These are phyloP conservation scores for Pichia exigua DNA, from an alignment of 805 yeast species.

Conservation along the genomic window DNA sequence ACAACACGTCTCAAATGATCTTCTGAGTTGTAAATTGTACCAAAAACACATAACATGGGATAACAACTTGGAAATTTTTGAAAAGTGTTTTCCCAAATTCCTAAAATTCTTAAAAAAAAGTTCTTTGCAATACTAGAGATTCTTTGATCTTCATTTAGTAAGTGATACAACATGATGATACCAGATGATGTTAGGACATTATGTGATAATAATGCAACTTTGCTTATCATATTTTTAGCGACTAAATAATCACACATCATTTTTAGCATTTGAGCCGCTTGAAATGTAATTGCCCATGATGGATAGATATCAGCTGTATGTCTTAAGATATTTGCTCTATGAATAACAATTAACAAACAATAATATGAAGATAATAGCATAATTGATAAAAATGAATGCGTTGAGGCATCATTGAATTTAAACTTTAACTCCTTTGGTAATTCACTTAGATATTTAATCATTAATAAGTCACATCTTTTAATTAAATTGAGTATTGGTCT, in stretches of 20 bases:
- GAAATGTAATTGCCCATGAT: conserved; percentile 75
- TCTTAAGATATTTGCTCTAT: conserved; percentile 56
- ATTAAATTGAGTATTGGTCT: conserved; percentile 32
- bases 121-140: conserved; percentile 20
- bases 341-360: conserved; percentile 61
- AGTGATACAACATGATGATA: conserved; percentile 64
- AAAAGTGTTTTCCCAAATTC: conserved; percentile 33
- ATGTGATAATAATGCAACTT: conserved; percentile 32
- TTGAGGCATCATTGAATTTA: conserved; percentile 44
- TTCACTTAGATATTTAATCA: conserved; percentile 69
- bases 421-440: conserved; percentile 58
- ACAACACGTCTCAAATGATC: conserved; percentile 15
- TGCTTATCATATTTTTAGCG: conserved; percentile 42
- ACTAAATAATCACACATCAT: conserved; percentile 50
- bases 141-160: conserved; percentile 25
- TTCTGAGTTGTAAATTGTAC: conserved; percentile 31
- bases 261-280: conserved; percentile 70
- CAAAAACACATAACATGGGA: conserved; percentile 46
- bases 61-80: conserved; percentile 48
- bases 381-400: conserved; percentile 51
- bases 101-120: conserved; percentile 17
- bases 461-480: conserved; percentile 62
- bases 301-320: conserved; percentile 33
- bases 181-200: conserved; percentile 49
- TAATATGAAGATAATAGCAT: conserved; percentile 63